Base-by-base conservation (phyloP, 225 moss, liverwort and hornwort genomes). In the Takakia lepidozioides region DNA sequence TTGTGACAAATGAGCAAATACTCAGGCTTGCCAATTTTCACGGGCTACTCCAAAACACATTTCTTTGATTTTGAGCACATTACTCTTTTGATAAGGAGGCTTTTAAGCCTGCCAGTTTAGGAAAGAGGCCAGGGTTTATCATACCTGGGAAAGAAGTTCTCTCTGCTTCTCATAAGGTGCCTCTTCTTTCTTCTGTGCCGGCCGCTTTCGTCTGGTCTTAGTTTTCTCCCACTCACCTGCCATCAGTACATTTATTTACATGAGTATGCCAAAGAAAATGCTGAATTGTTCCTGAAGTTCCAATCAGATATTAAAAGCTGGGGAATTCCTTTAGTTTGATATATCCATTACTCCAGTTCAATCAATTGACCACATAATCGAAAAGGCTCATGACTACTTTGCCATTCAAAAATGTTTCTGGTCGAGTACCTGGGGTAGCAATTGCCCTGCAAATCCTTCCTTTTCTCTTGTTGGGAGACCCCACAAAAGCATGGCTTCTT, bases 131-230 rank as follows among this genome's bases (percentile, higher is more conserved):
- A 46, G 5, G 10, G 45, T 8, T 10, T 3, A 21, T 53, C 45
- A 29, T 52, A 79, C 78, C 78, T 79, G 66, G 37, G 70, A 73
- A 53, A 79, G 78, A 67, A 79, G 78, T 55, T 79, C 78, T 37
- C 69, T 30, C 50, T 79, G 78, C 56, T 65, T 62, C 46, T 79
- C 73, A 40, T 73, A 53, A 2, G 78, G 73, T 68, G 63, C 73
- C 42, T 63, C 60, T 45, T 56, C 56, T 59, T 66, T 74, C n/a
- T 62, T 48, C 13, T 21, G 41, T 44, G 69, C 69, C 34, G n/a
- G n/a, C n/a, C 78, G 73, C 50, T 69, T 65, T 42, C 60, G 61
- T 4, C 44, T 78, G 39, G 37, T 35, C 57, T 59, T 44, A 3
- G 35, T 45, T 37, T 66, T 68, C 48, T 10, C 69, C 73, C 78